Evolutionary conservation across 2,329 filamentous ascomycete genomes (phyloP).

Genomic region (Fonsecaea pedrosoi): DNA sequence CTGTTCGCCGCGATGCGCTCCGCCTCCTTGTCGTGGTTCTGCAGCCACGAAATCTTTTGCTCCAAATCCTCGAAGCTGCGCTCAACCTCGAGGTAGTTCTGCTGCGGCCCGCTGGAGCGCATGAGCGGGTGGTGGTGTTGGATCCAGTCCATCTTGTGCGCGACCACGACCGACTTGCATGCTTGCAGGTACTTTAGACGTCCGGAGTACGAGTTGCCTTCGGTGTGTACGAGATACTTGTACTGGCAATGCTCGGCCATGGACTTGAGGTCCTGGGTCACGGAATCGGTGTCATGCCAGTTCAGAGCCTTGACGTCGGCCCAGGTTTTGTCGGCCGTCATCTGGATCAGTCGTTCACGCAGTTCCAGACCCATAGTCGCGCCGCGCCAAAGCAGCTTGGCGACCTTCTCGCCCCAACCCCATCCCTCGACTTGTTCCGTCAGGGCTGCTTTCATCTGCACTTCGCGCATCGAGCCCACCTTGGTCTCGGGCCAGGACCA

Average conservation of each 20-base stretch:
- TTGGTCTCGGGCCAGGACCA: conserved; percentile 60
- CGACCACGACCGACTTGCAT: conserved; percentile 58
- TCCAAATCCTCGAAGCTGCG: conserved; percentile 64
- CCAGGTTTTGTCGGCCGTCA: conserved; percentile 53
- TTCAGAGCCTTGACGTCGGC: conserved; percentile 53
- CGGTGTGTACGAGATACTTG: conserved; percentile 61
- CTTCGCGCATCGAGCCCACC: conserved; percentile 53
- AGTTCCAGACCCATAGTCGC: conserved; percentile 49
- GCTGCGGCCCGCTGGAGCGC: conserved; percentile 52
- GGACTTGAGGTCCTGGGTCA: conserved; percentile 52
- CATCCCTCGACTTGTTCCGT: conserved; percentile 30
- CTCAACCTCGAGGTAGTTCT: conserved; percentile 59
- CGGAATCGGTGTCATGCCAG: conserved; percentile 50
- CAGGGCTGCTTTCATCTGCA: conserved; percentile 42
- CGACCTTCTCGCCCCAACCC: conserved; percentile 47
- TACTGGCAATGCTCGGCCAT: conserved; percentile 63
- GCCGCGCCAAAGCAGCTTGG: conserved; percentile 59
- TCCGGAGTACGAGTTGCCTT: conserved; percentile 62
- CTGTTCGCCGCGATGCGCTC: conserved; percentile 59
- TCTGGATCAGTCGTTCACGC: conserved; percentile 49
- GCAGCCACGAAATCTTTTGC: conserved; percentile 51
- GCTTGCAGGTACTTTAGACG: conserved; percentile 62
- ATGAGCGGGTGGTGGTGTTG: conserved; percentile 59
- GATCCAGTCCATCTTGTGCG: conserved; percentile 57
- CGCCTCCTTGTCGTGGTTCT: conserved; percentile 53